phyloP scores from a whole-genome alignment of 371 early-diverging fungal genomes.

The Mortierella sp. region DNA sequence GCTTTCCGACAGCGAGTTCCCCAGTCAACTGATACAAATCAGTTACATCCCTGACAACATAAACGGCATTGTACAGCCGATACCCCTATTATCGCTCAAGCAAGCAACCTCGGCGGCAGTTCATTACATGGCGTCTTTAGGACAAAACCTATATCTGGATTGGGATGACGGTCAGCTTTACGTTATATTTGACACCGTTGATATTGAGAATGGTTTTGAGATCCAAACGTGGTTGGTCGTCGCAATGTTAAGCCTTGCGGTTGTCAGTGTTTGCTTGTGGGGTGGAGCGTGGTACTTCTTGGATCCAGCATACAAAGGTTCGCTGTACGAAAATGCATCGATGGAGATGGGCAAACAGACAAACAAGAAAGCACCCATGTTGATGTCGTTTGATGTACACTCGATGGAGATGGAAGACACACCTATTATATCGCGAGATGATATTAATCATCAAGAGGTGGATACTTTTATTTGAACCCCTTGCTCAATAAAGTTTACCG shows the following conservation, averaged over 20 bases:
- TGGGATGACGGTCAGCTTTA: background rate
- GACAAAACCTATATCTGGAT: background rate
- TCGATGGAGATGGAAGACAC: no score
- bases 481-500: no score
- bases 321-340: background rate
- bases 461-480: no score
- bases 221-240: background rate
- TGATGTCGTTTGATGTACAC: no score
- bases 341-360: background rate
- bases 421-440: no score
- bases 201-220: background rate
- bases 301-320: background rate
- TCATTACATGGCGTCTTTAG: background rate
- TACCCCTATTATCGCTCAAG: background rate
- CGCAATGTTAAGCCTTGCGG: background rate
- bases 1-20: background rate
- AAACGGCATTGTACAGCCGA: background rate
- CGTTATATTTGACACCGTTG: background rate
- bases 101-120: background rate
- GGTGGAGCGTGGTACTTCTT: background rate
- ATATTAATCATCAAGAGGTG: no score
- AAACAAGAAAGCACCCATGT: background rate
- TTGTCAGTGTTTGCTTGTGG: background rate
- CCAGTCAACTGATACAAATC: background rate
- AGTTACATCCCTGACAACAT: background rate